A percentile compares a stretch with the other conserved stretches of the same genome.
These are phyloP conservation scores for Sporothrix euskadiensis DNA, from an alignment of 2,329 filamentous ascomycete genomes.

Conservation along the genomic window DNA sequence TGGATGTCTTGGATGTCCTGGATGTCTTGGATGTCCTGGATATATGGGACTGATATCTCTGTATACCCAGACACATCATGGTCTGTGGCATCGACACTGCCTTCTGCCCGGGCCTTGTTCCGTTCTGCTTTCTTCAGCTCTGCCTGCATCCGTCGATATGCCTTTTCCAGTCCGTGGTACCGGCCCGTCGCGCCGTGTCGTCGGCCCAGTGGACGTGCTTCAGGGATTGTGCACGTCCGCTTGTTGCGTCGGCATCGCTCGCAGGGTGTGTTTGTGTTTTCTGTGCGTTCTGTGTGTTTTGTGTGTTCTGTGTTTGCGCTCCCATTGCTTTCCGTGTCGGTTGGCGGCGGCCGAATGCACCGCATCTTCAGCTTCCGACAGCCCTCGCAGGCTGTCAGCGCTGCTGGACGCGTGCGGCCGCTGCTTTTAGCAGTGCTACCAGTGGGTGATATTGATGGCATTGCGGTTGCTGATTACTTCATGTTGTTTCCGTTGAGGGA, in stretches of 20 bases:
- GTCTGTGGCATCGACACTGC: neutral
- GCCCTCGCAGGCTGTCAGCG: conserved; percentile 14
- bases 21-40: neutral
- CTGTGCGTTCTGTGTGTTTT: neutral
- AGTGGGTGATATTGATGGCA: neutral
- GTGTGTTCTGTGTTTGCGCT: neutral
- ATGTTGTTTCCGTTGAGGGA: neutral
- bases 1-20: too few species aligned
- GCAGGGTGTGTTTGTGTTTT: neutral
- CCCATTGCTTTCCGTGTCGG: neutral
- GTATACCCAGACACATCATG: neutral
- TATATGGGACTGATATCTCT: neutral
- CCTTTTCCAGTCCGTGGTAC: conserved; percentile 7
- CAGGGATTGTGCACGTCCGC: neutral
- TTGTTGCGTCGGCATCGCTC: conserved; percentile 13
- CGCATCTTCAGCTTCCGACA: conserved; percentile 19
- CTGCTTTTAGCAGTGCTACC: neutral
- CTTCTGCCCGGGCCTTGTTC: neutral
- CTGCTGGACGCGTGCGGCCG: conserved; percentile 5
- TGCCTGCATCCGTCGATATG: conserved; percentile 4
- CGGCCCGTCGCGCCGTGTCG: conserved; percentile 3
- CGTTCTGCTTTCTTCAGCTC: neutral
- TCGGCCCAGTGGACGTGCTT: neutral
- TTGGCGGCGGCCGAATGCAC: neutral
- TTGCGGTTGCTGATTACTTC: neutral